phyloP scores from a whole-genome alignment of 345 rosid species.

The Camelina sativa region DNA sequence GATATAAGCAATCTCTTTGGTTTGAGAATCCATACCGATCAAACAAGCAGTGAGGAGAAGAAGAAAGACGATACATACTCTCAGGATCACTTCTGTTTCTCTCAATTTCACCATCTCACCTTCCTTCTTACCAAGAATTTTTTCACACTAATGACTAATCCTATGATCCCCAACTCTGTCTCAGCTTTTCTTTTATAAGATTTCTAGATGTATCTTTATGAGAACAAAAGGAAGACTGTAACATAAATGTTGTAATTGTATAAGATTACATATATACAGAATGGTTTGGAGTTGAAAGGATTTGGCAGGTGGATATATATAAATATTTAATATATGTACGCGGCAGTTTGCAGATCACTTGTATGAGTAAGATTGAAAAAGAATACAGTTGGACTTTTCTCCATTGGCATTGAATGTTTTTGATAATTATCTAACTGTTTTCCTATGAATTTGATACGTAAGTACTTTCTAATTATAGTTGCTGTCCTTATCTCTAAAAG shows the following conservation, averaged over 20 bases:
- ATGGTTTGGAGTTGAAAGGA: conserved; percentile 12
- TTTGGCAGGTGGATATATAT: conserved; percentile 19
- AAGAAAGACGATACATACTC: conserved; percentile 47
- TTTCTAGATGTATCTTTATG: background rate
- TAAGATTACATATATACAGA: conserved; percentile 15
- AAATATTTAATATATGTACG: background rate
- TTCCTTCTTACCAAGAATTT: background rate
- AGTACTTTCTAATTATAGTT: conserved; percentile 7
- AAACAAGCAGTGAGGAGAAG: conserved; percentile 49
- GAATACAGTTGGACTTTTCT: conserved; percentile 35
- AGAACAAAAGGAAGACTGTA: background rate
- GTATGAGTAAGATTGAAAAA: conserved; percentile 15
- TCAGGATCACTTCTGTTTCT: conserved; percentile 52
- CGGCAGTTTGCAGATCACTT: conserved; percentile 34
- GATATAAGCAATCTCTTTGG: conserved; percentile 47
- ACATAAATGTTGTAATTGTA: background rate
- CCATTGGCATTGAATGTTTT: conserved; percentile 36
- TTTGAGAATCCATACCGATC: conserved; percentile 56
- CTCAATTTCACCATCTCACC: conserved; percentile 32
- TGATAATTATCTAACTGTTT: conserved; percentile 11
- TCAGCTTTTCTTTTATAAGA: background rate
- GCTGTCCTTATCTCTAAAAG: conserved; percentile 5
- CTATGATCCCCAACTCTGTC: background rate
- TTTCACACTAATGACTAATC: background rate
- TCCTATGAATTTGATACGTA: conserved; percentile 16